phyloP scores from a whole-genome alignment of 2,329 filamentous ascomycete species.

The Aspergillus brasiliensis region DNA sequence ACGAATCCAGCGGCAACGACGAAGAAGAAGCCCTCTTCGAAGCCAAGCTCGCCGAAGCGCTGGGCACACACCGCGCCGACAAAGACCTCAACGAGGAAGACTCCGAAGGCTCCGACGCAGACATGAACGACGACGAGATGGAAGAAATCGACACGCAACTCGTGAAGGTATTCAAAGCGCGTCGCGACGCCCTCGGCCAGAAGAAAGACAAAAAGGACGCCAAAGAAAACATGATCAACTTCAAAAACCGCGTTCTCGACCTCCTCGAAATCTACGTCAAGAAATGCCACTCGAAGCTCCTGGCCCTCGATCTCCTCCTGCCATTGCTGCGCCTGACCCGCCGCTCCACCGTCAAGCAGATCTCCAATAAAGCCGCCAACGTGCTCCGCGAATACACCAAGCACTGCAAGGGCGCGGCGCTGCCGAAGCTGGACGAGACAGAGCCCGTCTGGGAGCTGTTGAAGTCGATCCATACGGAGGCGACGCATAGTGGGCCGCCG shows the following conservation, averaged over 20 bases:
- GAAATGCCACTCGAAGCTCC: conserved; percentile 68
- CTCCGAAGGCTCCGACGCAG: conserved; percentile 63
- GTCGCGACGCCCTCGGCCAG: conserved; percentile 66
- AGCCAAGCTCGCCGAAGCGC: conserved; percentile 73
- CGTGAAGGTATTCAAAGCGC: conserved; percentile 79
- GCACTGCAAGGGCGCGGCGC: conserved; percentile 55
- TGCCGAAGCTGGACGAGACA: conserved; percentile 45
- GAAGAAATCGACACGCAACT: conserved; percentile 82
- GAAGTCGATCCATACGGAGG: conserved; percentile 67
- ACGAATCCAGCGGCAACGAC: conserved; percentile 30
- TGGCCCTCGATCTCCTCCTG: conserved; percentile 70
- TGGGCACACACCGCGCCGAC: conserved; percentile 66
- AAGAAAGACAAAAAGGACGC: conserved; percentile 87
- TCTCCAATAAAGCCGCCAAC: conserved; percentile 72
- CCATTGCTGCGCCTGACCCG: conserved; percentile 77
- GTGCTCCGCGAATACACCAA: conserved; percentile 74
- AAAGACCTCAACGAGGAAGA: conserved; percentile 59
- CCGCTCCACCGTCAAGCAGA: conserved; percentile 73
- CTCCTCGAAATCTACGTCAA: conserved; percentile 83
- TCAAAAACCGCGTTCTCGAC: conserved; percentile 92
- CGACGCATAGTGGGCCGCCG: conserved; percentile 58
- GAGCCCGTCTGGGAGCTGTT: conserved; percentile 61
- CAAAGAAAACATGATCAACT: conserved; percentile 85
- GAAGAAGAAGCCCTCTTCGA: conserved; percentile 65
- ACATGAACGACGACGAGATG: conserved; percentile 98